phyloP scores from a whole-genome alignment of 805 yeast genomes.

The Pichia manshurica region DNA sequence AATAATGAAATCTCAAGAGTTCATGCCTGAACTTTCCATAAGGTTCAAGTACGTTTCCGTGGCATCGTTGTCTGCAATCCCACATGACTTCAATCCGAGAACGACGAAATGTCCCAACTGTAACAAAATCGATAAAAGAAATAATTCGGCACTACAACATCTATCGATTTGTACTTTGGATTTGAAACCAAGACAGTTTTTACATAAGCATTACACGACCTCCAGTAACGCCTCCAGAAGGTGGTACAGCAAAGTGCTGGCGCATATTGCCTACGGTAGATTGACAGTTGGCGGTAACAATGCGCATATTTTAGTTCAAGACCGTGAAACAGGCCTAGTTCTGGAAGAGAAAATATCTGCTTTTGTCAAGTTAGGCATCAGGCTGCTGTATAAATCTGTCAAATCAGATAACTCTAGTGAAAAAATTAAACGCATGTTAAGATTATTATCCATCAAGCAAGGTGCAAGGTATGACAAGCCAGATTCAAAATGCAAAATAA shows the following conservation, averaged over 20 bases:
- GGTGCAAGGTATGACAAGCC: conserved; percentile 79
- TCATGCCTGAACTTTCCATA: conserved; percentile 13
- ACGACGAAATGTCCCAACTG: conserved; percentile 80
- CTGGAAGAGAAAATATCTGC: conserved; percentile 89
- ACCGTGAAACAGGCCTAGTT: conserved; percentile 81
- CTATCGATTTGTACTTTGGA: conserved; percentile 74
- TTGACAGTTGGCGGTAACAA: conserved; percentile 82
- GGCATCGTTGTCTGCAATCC: neutral
- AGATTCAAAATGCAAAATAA: conserved; percentile 58
- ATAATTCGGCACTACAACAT: conserved; percentile 70
- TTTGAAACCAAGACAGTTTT: conserved; percentile 11
- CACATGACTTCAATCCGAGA: conserved; percentile 18
- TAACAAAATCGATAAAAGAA: conserved; percentile 48
- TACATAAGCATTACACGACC: conserved; percentile 64
- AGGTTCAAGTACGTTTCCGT: conserved; percentile 14
- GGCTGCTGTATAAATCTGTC: conserved; percentile 74
- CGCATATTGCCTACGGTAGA: conserved; percentile 83
- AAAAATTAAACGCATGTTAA: conserved; percentile 55
- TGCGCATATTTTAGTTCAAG: conserved; percentile 92
- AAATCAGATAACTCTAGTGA: conserved; percentile 38
- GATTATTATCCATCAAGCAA: conserved; percentile 66
- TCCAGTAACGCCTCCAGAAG: conserved; percentile 76
- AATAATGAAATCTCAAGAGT: neutral
- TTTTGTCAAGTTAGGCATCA: conserved; percentile 80
- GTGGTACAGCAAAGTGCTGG: conserved; percentile 81